Evolutionary conservation across 805 yeast species (phyloP).

Genomic region (Candida patagonica): DNA sequence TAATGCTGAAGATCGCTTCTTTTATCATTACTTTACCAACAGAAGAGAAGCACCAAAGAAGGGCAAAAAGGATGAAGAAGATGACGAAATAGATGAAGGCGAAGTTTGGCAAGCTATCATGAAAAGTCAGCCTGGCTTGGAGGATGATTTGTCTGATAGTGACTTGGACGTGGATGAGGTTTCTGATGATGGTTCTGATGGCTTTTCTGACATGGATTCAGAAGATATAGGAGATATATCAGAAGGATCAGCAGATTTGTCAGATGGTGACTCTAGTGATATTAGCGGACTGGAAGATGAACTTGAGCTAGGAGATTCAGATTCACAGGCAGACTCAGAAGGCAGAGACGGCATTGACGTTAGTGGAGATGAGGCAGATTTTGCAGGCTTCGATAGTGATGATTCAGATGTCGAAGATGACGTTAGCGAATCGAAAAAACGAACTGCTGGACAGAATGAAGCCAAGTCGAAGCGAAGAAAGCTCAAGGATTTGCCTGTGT

Average conservation of each 20-base stretch:
- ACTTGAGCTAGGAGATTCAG: conserved; percentile 15
- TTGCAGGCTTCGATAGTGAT: conserved; percentile 24
- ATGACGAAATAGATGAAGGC: conserved; percentile 40
- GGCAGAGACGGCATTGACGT: conserved; percentile 14
- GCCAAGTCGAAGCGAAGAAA: conserved; percentile 41
- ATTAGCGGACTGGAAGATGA: conserved; percentile 16
- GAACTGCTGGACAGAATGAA: neutral
- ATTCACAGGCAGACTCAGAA: conserved; percentile 17
- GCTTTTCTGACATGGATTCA: conserved; percentile 21
- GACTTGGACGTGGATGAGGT: conserved; percentile 23
- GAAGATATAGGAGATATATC: conserved; percentile 27
- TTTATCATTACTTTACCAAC: conserved; percentile 70
- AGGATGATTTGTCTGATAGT: conserved; percentile 45
- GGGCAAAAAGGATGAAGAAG: conserved; percentile 28
- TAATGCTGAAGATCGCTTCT: conserved; percentile 81
- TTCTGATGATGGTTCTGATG: conserved; percentile 32
- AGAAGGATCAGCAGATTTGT: conserved; percentile 15
- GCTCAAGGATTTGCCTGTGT: conserved; percentile 64
- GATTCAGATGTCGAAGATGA: conserved; percentile 29
- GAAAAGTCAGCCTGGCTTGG: conserved; percentile 64
- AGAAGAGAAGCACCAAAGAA: conserved; percentile 35
- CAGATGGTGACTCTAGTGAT: conserved; percentile 20
- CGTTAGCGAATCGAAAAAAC: neutral
- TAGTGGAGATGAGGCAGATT: conserved; percentile 29
- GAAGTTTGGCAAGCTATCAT: conserved; percentile 78